A percentile compares a stretch with the other conserved stretches of the same genome.
Evolutionary conservation across 2,329 filamentous ascomycete species (phyloP).

Genomic region (Nothopassalora personata): DNA sequence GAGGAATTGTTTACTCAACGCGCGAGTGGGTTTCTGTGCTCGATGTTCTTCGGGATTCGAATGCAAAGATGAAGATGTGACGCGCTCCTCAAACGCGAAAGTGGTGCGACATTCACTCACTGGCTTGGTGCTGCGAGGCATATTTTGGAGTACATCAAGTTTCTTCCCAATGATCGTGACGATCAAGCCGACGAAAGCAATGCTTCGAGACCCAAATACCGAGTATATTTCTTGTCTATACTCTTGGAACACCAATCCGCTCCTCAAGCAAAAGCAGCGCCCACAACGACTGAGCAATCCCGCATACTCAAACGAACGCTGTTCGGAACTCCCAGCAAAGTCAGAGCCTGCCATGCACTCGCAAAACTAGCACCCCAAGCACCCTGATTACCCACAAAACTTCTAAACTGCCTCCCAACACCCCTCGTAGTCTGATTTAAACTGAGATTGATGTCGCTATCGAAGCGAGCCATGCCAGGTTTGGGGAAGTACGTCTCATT

Average conservation of each 20-base stretch:
- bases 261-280: not conserved
- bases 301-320: constrained; percentile 9
- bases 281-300: constrained; percentile 14
- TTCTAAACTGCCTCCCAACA: constrained; percentile 21
- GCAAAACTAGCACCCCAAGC: constrained; percentile 28
- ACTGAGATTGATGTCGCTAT: constrained; percentile 31
- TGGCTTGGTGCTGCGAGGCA: too few relatives aligned
- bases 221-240: not conserved
- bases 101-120: too few relatives aligned
- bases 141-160: too few relatives aligned
- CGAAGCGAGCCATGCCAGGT: constrained; percentile 27
- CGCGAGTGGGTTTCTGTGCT: not conserved
- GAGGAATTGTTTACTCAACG: not conserved
- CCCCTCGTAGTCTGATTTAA: constrained; percentile 15
- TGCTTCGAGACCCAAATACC: too few relatives aligned
- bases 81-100: too few relatives aligned
- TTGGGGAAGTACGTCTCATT: constrained; percentile 28
- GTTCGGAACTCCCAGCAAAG: constrained; percentile 12
- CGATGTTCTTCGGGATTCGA: too few relatives aligned
- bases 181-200: too few relatives aligned
- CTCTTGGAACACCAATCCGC: not conserved
- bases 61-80: too few relatives aligned
- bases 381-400: constrained; percentile 25
- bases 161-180: too few relatives aligned
- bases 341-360: constrained; percentile 15